Evolutionary conservation across 78 protist species (phyloP), one percentile per base, ranked within the genome.

Genomic region (Corallochytrium limacisporum): DNA sequence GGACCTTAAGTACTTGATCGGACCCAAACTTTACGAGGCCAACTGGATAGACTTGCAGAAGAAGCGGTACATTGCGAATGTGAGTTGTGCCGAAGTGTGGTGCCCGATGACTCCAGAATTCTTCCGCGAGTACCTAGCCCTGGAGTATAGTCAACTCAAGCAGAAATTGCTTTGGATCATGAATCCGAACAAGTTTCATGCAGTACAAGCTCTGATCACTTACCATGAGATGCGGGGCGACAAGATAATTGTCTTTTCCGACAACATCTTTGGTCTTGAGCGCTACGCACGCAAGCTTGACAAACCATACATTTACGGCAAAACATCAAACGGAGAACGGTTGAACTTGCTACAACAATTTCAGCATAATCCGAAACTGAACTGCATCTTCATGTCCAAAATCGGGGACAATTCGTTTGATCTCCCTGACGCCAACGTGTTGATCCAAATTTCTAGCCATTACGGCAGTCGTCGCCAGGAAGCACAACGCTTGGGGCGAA

Each of bases 11-110:
- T 84, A 60, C 59, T 75, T 94, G 40, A 83, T 97, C 54, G 99
- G 99, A 3, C 99, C 99, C 31, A 98, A 97, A 71, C 81, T 97
- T 54, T 97, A 96, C 79, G 99, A 96, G 50, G 99, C 99, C 4
- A 95, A 96, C 77, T 97, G 99, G 99, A 82, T 91, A 35, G 98
- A 92, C 36, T 77, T 97, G 28, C 85, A 78, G 60, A 63, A 63
- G 38, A 32, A 50, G 10, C 51, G 69, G n/a, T 48, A 24, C 55
- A 10, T 63, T 13, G 54, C 49, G 35, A 54, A 63, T 37, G 91
- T 85, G 13, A 53, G 61, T 31, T 84, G 90, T 37, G 65, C 74
- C 6, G 86, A 84, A 40, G 93, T 97, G 36, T 76, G 91, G 91
- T 91, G 97, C 69, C 88, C 81, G 26, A 89, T 96, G 98, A 73